Base-by-base conservation (phyloP, 352 stramenopile species). In the Phytophthora fragariaefolia region DNA sequence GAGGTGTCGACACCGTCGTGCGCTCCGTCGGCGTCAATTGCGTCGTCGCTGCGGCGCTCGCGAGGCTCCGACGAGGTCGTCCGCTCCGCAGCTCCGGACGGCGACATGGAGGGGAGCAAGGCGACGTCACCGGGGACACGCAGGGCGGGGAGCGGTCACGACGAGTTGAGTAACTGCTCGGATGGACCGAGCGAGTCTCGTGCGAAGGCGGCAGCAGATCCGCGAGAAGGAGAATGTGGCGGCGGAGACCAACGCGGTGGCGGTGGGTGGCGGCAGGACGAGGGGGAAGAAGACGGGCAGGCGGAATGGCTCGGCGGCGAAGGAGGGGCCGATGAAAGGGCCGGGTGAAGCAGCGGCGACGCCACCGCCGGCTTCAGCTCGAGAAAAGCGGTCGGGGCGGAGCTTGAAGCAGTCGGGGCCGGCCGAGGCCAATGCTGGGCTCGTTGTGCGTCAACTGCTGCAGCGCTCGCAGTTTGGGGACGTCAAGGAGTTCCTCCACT, bases 401-500 rank as follows among this genome's bases (percentile, higher is more conserved):
- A 42, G 22, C 3, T 26, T 42, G 1, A 75, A 72, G 32, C 61
- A 50, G 45, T 9, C 36, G 6, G 30, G 54, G n/a, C n/a, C 43
- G 24, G 20, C 58, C 13, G 57, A 71, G 23, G 28, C 48, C n/a
- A 83, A 80, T 38, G 54, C 73, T 13, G 57, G 57, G 47, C 68
- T 91, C 18, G 45, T 85, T 6, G 65, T 89, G 17, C 74, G 77
- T 7, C 74, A 91, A 63, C 57, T 91, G 49, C 57, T 89, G 26
- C 80, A 89, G 26, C 57, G 73, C 4, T 74, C 71, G 5, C 59
- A 83, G 42, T 82, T 77, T 57, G 71, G 71, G 9, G 71, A 89
- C 17, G 43, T 75, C 4, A 61, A 42, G 12, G 71, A 76, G 26
- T 86, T 77, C 43, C 59, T 87, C 12, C 59, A 66, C 34, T 70